These are phyloP conservation scores for Gnaphalium uliginosum DNA, from an alignment of 129 eudicot species.

Conservation along the genomic window DNA sequence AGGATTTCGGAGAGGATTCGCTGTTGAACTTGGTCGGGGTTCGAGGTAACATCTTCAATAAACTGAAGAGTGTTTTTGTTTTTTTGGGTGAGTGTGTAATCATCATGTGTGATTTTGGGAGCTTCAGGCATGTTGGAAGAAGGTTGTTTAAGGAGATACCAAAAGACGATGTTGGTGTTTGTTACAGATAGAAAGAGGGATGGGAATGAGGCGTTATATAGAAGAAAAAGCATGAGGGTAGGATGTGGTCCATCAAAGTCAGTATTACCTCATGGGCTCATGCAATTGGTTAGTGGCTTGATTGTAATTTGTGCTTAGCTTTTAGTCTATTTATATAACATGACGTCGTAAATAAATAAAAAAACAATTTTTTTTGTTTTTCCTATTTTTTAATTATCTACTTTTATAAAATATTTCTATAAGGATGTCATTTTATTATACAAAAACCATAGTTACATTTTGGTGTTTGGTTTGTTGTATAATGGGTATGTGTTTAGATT, in stretches of 20 bases:
- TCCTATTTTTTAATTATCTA: no score
- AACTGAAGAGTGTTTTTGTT: slow-evolving; percentile 57
- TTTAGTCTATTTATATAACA: slow-evolving; percentile 3
- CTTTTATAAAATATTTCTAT: no score
- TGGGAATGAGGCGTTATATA: slow-evolving; percentile 40
- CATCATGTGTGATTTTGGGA: slow-evolving; percentile 27
- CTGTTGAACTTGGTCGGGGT: slow-evolving; percentile 57
- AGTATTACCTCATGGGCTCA: slow-evolving; percentile 7
- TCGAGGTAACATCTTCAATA: slow-evolving; percentile 70
- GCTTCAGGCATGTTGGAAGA: slow-evolving; percentile 61
- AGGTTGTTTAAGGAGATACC: slow-evolving; percentile 4
- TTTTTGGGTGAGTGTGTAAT: slow-evolving; percentile 41
- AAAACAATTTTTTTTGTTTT: no score
- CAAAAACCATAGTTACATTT: no score
- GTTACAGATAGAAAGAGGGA: slow-evolving; percentile 24
- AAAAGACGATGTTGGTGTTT: background rate
- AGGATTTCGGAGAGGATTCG: slow-evolving; percentile 67
- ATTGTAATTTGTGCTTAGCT: slow-evolving; percentile 23
- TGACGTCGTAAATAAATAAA: no score
- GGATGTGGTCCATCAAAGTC: slow-evolving; percentile 41
- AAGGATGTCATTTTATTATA: no score
- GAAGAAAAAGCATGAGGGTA: slow-evolving; percentile 23
- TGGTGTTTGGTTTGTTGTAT: no score
- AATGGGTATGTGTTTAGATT: no score
- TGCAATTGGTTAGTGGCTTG: slow-evolving; percentile 28